Conservation (phyloP, 78 protist species). For the Mastigamoeba balamuthi region DNA sequence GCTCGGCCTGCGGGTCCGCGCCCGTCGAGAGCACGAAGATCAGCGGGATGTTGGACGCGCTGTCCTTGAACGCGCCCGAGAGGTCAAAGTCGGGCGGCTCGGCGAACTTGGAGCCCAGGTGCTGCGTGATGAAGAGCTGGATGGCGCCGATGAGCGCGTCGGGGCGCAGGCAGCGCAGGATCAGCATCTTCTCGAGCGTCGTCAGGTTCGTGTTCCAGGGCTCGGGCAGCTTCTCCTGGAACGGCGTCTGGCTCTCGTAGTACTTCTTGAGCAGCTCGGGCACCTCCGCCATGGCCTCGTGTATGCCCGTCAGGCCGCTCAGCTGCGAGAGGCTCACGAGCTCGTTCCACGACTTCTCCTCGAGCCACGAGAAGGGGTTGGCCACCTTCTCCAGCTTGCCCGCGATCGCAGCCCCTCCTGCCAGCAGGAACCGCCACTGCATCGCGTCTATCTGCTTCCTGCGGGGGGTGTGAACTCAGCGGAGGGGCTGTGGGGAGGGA, state of each 20-base stretch:
- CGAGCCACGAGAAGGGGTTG: constrained; percentile 68
- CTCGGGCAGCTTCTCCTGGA: constrained; percentile 15
- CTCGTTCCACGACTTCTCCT: constrained; percentile 53
- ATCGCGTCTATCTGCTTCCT: neutral
- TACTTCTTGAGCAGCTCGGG: neutral
- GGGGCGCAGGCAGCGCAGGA: constrained; percentile 63
- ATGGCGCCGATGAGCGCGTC: constrained; percentile 36
- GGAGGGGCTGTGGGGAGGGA: no score
- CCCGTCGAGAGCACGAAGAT: constrained; percentile 83
- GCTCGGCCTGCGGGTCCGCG: constrained; percentile 77
- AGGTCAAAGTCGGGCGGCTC: constrained; percentile 86
- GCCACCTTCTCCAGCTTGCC: neutral
- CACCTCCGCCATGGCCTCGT: neutral
- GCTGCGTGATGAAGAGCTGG: constrained; percentile 19
- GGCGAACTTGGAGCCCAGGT: constrained; percentile 49
- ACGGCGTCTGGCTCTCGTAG: constrained; percentile 23
- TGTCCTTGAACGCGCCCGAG: constrained; percentile 41
- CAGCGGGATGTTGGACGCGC: constrained; percentile 51
- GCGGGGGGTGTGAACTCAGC: no score
- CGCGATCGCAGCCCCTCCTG: constrained; percentile 18
- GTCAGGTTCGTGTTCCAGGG: constrained; percentile 11
- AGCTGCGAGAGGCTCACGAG: constrained; percentile 18
- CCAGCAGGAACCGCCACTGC: constrained; percentile 60
- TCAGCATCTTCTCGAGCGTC: constrained; percentile 35
- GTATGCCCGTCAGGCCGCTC: constrained; percentile 21